Conservation (phyloP, 2,329 filamentous ascomycete species). For the Diaporthe ilicicola region DNA sequence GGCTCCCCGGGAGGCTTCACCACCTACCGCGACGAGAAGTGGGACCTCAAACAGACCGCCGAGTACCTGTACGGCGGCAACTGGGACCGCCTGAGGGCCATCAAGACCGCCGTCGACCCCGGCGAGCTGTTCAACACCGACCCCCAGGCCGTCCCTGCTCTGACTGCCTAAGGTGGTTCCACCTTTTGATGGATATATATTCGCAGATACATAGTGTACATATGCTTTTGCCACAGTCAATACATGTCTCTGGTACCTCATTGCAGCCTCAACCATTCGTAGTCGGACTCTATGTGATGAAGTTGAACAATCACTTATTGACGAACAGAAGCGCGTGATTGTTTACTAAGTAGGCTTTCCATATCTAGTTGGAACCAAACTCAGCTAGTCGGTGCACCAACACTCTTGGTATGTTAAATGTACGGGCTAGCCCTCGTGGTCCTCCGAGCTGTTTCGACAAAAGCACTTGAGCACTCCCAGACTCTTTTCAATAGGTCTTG, state of each 20-base stretch:
- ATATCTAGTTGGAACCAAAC: too few species aligned
- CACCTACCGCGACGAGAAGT: conserved; percentile 26
- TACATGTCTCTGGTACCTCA: not conserved
- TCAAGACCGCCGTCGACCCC: conserved; percentile 22
- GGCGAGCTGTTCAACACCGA: conserved; percentile 26
- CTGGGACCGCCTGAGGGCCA: conserved; percentile 5
- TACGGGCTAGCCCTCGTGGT: too few species aligned
- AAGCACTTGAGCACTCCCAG: too few species aligned
- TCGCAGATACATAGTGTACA: not conserved
- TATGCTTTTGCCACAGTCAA: not conserved
- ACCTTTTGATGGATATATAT: not conserved
- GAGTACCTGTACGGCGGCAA: conserved; percentile 22
- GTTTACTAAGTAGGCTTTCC: too few species aligned
- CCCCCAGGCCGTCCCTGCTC: conserved; percentile 22
- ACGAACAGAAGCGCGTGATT: too few species aligned
- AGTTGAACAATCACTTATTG: too few species aligned
- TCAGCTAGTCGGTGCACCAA: too few species aligned
- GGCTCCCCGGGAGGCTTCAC: conserved; percentile 11
- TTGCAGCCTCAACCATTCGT: too few species aligned
- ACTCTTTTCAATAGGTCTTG: too few species aligned
- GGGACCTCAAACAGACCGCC: conserved; percentile 20
- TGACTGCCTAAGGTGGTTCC: not conserved
- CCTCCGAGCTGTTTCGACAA: too few species aligned
- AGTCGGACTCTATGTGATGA: too few species aligned
- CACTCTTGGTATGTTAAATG: too few species aligned